A percentile compares a stretch with the other conserved stretches of the same genome.
phyloP scores from a whole-genome alignment of 352 stramenopile species.

The Phytophthora hibernalis region DNA sequence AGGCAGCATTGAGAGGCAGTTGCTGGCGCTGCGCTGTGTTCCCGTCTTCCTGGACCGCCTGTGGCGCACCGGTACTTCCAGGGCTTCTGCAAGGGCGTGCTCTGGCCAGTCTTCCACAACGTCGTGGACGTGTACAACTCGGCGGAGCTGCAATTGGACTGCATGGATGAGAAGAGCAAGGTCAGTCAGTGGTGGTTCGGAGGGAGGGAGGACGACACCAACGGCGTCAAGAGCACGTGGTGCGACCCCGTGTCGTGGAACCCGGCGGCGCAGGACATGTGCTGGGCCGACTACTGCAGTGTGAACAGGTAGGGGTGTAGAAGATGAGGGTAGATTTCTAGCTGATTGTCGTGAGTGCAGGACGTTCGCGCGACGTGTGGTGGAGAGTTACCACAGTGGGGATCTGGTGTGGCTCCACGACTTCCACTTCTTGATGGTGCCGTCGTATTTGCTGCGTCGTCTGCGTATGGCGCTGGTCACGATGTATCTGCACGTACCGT shows the following conservation, averaged over 20 bases:
- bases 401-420: constrained; percentile 98
- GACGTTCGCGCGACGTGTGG: constrained; percentile 56
- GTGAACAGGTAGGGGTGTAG: constrained; percentile 54
- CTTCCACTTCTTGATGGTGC: constrained; percentile 98
- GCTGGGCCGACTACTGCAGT: constrained; percentile 82
- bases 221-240: constrained; percentile 45
- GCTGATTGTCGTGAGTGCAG: constrained; percentile 16
- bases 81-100: constrained; percentile 97
- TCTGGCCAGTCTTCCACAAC: constrained; percentile 98
- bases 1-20: constrained; percentile 75
- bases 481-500: constrained; percentile 98
- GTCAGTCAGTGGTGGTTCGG: constrained; percentile 16
- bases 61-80: constrained; percentile 90
- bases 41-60: constrained; percentile 94
- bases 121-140: constrained; percentile 96
- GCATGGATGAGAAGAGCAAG: constrained; percentile 21
- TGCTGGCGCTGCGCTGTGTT: constrained; percentile 93
- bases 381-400: constrained; percentile 81
- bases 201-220: constrained; percentile 17
- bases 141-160: constrained; percentile 69
- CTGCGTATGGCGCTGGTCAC: constrained; percentile 94
- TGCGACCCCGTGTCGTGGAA: constrained; percentile 80
- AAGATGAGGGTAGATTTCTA: not conserved
- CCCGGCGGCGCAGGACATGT: constrained; percentile 76
- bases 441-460: constrained; percentile 94